These are phyloP conservation scores for Dothistroma pini DNA, from an alignment of 2,329 filamentous ascomycete species.

Conservation along the genomic window DNA sequence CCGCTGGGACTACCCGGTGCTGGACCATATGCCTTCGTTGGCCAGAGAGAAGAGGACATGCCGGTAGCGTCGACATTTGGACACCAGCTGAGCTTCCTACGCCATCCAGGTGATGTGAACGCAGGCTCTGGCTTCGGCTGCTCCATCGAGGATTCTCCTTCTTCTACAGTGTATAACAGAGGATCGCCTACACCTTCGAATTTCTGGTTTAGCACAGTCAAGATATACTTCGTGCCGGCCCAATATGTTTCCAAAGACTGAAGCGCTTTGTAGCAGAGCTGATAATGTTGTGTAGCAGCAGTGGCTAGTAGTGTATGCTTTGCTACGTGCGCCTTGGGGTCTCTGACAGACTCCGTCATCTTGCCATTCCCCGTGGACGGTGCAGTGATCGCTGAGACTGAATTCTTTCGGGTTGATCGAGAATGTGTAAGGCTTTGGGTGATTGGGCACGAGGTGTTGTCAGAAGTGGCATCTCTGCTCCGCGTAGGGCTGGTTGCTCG, in stretches of 20 bases:
- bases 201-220: constrained; percentile 83
- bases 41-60: constrained; percentile 23
- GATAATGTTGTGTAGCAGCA: constrained; percentile 81
- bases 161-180: constrained; percentile 62
- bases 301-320: constrained; percentile 76
- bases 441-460: constrained; percentile 12
- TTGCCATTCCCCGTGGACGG: constrained; percentile 11
- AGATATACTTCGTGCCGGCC: constrained; percentile 81
- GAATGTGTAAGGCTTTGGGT: constrained; percentile 11
- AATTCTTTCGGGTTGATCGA: constrained; percentile 12
- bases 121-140: constrained; percentile 47
- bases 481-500: constrained; percentile 43
- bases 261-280: constrained; percentile 78
- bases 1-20: constrained; percentile 46
- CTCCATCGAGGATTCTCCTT: constrained; percentile 69
- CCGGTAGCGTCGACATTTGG: constrained; percentile 32
- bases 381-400: constrained; percentile 12
- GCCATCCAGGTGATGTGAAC: constrained; percentile 52
- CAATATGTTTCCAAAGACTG: constrained; percentile 79
- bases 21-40: constrained; percentile 18
- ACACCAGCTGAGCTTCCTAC: constrained; percentile 45
- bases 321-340: constrained; percentile 41
- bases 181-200: constrained; percentile 81
- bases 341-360: constrained; percentile 12
- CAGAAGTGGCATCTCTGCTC: constrained; percentile 9